Base-by-base conservation (phyloP, 2,329 filamentous ascomycete genomes). In the Setomelanomma holmii region DNA sequence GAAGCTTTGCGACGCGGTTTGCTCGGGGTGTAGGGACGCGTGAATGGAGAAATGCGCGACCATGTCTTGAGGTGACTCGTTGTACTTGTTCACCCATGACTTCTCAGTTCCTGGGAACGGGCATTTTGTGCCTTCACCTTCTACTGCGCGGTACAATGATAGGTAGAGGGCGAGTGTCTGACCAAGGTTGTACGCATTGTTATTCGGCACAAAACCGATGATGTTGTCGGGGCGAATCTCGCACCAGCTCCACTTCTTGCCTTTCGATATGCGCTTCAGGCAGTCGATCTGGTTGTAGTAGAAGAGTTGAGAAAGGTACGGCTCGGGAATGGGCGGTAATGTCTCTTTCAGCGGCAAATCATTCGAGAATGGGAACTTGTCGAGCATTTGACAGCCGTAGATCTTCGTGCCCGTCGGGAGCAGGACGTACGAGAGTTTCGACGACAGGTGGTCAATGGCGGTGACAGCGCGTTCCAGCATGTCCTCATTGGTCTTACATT, bases 281-380 rank as follows among this genome's bases (percentile, higher is more conserved):
- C 71, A 76, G 52, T 77, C 74, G 39, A 76, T 71, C 59, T 78
- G 75, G 38, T 74, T 71, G 57, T 76, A 74, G 62, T 78, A 78
- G 58, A 77, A 77, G 23, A 77, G 68, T 19, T 72, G 66, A 6
- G 71, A 72, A 5, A 67, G 65, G 40, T 68, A 62, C 1, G 73
- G 73, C 40, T 73, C 65, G 2, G 67, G 65, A 21, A 78, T 71
- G 8, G 69, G 68, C 11, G 68, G 69, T 8, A 69, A 49, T 1
- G 58, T 67, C 50, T 72, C 68, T 38, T 63, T 66, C 6, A 70
- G 53, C 11, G 69, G 69, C 23, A 71, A 51, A 21, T 68, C 56
- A 35, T 69, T 64, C 3, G 60, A 40, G 47, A 71, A 76, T 1
- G 74, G 71, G 43, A 75, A 76, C 43, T 68, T 63, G 39, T 71